Percentiles rank a stretch among this genome's conserved stretches.
phyloP scores from a whole-genome alignment of 2,329 filamentous ascomycete genomes.

The Phyllachora maydis region DNA sequence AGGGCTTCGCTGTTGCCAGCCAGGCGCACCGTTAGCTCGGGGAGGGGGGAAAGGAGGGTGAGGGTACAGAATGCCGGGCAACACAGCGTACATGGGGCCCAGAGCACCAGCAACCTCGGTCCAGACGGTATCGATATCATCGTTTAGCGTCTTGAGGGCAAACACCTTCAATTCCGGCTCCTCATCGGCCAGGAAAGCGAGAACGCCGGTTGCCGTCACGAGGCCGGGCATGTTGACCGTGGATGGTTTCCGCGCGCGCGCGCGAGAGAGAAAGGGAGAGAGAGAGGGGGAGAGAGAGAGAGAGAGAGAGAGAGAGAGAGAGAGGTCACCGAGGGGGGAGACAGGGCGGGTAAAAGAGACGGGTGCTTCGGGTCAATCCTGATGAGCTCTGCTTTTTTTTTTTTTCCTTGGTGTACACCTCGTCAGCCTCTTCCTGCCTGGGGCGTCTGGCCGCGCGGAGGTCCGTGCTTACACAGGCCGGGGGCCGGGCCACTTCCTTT shows the following conservation, averaged over 20 bases:
- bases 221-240: slow-evolving; percentile 60
- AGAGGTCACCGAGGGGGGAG: too few relatives aligned
- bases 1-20: slow-evolving; percentile 56
- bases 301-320: not conserved
- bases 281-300: not conserved
- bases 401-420: too few relatives aligned
- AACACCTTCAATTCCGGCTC: slow-evolving; percentile 89
- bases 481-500: too few relatives aligned
- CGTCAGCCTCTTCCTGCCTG: too few relatives aligned
- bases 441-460: too few relatives aligned
- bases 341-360: slow-evolving; percentile 1
- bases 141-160: slow-evolving; percentile 84
- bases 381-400: too few relatives aligned
- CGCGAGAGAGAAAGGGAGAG: too few relatives aligned
- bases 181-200: slow-evolving; percentile 89
- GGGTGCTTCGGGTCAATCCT: too few relatives aligned
- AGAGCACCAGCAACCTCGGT: slow-evolving; percentile 87
- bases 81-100: slow-evolving; percentile 66
- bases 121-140: slow-evolving; percentile 94
- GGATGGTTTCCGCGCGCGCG: too few relatives aligned
- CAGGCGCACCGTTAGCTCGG: slow-evolving; percentile 2
- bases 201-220: slow-evolving; percentile 80
- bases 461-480: too few relatives aligned
- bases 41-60: slow-evolving; percentile 1
- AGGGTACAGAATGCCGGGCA: too few relatives aligned